Percentiles rank a stretch among this genome's conserved stretches.
Conservation (phyloP, 1,284 basidiomycete genomes). For the Sphaerobolus stellatus region DNA sequence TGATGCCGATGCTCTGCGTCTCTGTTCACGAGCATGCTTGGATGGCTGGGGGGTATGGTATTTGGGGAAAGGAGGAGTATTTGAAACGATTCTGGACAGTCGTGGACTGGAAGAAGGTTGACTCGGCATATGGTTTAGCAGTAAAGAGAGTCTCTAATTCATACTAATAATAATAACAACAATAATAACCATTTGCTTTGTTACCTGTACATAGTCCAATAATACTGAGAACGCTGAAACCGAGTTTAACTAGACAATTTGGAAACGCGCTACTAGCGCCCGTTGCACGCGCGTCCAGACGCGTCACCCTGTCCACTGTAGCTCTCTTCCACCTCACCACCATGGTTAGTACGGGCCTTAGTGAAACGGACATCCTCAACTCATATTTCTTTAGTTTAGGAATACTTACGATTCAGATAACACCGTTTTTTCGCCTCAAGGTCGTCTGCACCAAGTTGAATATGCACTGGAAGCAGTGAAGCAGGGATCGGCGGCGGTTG, state of each 20-base stretch:
- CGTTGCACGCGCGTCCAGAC: constrained; percentile 3
- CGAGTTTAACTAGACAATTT: too few relatives aligned
- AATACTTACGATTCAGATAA: constrained; percentile 97
- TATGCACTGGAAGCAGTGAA: constrained; percentile 99
- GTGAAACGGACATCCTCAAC: not conserved
- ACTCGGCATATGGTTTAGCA: too few relatives aligned
- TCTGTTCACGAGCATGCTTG: constrained; percentile 91
- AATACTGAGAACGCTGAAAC: too few relatives aligned
- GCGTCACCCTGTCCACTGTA: constrained; percentile 8
- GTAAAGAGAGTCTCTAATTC: too few relatives aligned
- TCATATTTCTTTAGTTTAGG: constrained; percentile 63
- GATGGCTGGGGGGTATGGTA: constrained; percentile 84
- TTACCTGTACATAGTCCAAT: too few relatives aligned
- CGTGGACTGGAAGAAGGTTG: constrained; percentile 80
- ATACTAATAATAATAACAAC: too few relatives aligned
- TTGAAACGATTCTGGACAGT: constrained; percentile 87
- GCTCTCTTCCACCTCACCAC: not conserved
- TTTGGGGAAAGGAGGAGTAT: constrained; percentile 94
- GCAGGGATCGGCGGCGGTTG: constrained; percentile 98
- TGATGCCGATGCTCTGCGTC: constrained; percentile 83
- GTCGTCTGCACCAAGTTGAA: constrained; percentile 92
- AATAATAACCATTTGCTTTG: too few relatives aligned
- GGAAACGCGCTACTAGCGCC: too few relatives aligned
- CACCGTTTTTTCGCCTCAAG: constrained; percentile 93
- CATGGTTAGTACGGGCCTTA: constrained; percentile 1